Percentiles rank a stretch among this genome's conserved stretches.
These are phyloP conservation scores for Penicillium odoratum DNA, from an alignment of 495 filamentous ascomycete genomes.

Conservation along the genomic window DNA sequence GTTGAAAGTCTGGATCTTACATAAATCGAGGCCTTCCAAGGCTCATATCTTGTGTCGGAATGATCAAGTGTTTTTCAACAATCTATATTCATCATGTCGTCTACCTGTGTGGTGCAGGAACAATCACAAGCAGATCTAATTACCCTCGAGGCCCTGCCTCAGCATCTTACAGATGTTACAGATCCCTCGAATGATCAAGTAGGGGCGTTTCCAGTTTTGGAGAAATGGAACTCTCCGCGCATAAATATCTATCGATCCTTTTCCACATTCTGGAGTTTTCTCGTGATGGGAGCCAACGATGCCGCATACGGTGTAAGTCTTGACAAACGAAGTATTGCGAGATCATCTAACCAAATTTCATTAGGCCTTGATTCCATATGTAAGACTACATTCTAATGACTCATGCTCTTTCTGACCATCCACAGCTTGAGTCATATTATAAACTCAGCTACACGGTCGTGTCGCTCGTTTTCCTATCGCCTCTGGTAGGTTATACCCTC, in stretches of 20 bases:
- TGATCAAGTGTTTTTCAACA: neutral
- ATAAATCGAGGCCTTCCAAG: neutral
- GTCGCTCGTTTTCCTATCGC: constrained; percentile 64
- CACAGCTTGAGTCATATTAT: constrained; percentile 60
- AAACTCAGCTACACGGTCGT: constrained; percentile 57
- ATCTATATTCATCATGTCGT: constrained; percentile 12
- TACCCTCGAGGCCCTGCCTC: constrained; percentile 21
- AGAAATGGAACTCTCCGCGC: constrained; percentile 67
- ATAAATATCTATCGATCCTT: constrained; percentile 65
- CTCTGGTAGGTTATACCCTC: constrained; percentile 57
- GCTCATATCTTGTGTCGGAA: no score
- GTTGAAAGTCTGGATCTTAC: no score
- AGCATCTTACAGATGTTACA: neutral
- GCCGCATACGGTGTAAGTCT: constrained; percentile 70
- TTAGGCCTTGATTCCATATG: constrained; percentile 63
- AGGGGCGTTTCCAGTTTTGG: constrained; percentile 18
- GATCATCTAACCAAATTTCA: neutral
- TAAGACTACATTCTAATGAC: constrained; percentile 15
- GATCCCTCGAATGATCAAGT: neutral
- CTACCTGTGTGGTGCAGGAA: constrained; percentile 15
- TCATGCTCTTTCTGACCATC: neutral
- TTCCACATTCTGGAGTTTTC: constrained; percentile 70
- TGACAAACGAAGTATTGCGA: neutral
- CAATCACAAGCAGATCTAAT: constrained; percentile 18
- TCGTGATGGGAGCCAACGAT: constrained; percentile 82